A percentile compares a stretch with the other conserved stretches of the same genome.
Evolutionary conservation across 1,284 basidiomycete genomes (phyloP).

Genomic region (Trametes pubescens): DNA sequence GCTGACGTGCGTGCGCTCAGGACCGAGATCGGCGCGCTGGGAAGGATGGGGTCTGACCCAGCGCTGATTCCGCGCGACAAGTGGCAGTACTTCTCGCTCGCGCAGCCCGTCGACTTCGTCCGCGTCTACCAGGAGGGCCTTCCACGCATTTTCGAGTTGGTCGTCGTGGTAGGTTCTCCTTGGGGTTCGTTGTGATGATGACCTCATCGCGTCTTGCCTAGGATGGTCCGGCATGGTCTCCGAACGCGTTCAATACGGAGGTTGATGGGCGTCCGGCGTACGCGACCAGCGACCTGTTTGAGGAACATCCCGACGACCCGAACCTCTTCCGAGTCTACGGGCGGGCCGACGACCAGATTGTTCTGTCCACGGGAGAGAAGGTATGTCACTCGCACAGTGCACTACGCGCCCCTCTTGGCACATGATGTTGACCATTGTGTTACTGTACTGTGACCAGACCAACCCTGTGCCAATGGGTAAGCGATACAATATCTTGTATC

Average conservation of each 20-base stretch:
- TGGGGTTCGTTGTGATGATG: neutral
- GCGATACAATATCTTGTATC: neutral
- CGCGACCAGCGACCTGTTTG: slow-evolving; percentile 53
- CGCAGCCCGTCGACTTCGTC: slow-evolving; percentile 27
- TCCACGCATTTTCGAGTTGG: slow-evolving; percentile 34
- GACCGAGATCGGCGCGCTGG: slow-evolving; percentile 27
- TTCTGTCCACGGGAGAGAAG: slow-evolving; percentile 61
- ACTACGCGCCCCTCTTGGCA: neutral
- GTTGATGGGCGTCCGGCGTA: slow-evolving; percentile 44
- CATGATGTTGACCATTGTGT: neutral
- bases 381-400: slow-evolving; percentile 38
- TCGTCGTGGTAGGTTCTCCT: slow-evolving; percentile 32
- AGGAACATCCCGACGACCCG: slow-evolving; percentile 53
- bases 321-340: slow-evolving; percentile 55
- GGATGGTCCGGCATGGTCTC: slow-evolving; percentile 30
- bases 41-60: slow-evolving; percentile 21
- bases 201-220: neutral
- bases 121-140: slow-evolving; percentile 35
- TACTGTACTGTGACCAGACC: slow-evolving; percentile 31
- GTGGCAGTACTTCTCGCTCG: slow-evolving; percentile 42
- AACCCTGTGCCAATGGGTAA: slow-evolving; percentile 45
- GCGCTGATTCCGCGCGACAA: slow-evolving; percentile 27
- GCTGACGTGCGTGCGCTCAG: slow-evolving; percentile 1
- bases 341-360: slow-evolving; percentile 60
- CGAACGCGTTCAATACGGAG: slow-evolving; percentile 41